Evolutionary conservation across 1,139 yeast genomes (phyloP).

Genomic region (Debaryomyces coudertii): DNA sequence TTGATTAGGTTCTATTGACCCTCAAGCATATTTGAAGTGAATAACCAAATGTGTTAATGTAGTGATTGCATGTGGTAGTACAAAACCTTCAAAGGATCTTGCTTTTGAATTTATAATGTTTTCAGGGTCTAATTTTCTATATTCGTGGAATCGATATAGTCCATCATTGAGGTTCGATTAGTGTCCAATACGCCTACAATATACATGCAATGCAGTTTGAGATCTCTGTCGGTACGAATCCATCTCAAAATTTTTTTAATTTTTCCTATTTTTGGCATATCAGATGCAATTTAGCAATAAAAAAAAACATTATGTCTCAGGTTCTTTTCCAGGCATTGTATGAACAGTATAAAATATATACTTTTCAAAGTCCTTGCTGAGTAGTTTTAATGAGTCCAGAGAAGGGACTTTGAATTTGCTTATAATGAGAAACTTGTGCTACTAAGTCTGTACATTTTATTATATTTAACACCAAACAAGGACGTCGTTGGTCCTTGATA

Average conservation of each 20-base stretch:
- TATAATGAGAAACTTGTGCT: not conserved
- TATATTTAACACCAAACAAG: no score
- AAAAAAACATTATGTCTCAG: not conserved
- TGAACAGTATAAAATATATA: not conserved
- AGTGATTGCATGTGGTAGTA: no score
- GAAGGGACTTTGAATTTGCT: not conserved
- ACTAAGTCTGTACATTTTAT: no score
- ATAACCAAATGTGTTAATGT: no score
- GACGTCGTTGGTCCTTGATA: no score
- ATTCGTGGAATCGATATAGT: no score
- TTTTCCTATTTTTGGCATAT: not conserved
- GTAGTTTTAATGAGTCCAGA: not conserved
- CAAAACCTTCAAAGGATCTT: no score
- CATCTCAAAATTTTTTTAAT: not conserved
- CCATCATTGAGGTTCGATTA: no score
- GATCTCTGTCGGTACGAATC: not conserved
- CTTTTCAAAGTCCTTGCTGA: not conserved
- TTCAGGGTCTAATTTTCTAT: no score
- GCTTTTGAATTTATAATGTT: no score
- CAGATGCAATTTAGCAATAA: not conserved
- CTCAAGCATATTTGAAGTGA: no score
- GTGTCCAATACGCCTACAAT: not conserved
- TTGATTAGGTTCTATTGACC: no score
- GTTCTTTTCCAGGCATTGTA: not conserved
- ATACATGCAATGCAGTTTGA: not conserved